Base-by-base conservation (phyloP, 805 yeast species). In the Geotrichum ghanense region DNA sequence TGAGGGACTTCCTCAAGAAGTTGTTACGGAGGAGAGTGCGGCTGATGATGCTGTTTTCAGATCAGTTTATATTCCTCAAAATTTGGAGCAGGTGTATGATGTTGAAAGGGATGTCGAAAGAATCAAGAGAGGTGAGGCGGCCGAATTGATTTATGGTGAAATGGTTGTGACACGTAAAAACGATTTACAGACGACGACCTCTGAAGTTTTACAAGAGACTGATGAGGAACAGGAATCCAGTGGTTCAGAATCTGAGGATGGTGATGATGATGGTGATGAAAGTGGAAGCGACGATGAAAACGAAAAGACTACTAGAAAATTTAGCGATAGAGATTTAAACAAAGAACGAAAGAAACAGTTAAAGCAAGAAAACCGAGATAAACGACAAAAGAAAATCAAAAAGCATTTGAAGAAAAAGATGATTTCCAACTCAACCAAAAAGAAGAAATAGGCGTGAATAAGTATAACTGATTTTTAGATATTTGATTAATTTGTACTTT, bases 41-140 rank as follows among this genome's bases (percentile, higher is more conserved):
- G 79, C 77, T 21, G 86, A 83, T 51, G 98, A 92, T 62, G 95
- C 85, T 46, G 79, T 92, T 3, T 92, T 92, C 64, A 71, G 98
- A 60, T 78, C 89, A 3, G 92, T 48, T 65, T 92, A 67, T 79
- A 87, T 66, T 78, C 90, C 68, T 59, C 89, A 61, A 85, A 92
- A 60, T 45, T 56, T 69, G 20, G 70, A 69, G 43, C 70, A 69
- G 48, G 72, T 69, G 2, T 68, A 65, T 45, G 74, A 69, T 47
- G 52, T 64, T 24, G 98, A 92, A 58, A 73, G 95, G 50, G 98
- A 92, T 34, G 56, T 54, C 20, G 80, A 77, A 43, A 81, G 83
- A 56, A 83, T 84, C 53, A 70, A 79, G 1, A 77, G 79, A 50
- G 97, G 96, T 22, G 79, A 85, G 53, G 83, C 86, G 35, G 87